These are phyloP conservation scores for Diatrype stigma DNA, from an alignment of 2,329 filamentous ascomycete species.

Conservation along the genomic window DNA sequence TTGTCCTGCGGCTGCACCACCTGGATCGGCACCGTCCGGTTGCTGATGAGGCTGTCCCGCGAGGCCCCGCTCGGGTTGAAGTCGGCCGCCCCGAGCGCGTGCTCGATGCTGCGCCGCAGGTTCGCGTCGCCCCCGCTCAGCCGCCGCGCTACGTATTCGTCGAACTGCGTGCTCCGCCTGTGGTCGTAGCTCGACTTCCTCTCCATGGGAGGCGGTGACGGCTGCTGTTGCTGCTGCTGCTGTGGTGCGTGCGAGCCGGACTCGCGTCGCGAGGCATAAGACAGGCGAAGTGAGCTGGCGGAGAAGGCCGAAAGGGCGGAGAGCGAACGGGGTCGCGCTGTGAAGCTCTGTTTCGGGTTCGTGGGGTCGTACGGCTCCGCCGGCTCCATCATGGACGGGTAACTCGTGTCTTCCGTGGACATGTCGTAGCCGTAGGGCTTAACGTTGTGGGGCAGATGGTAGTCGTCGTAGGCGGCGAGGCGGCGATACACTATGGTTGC, in stretches of 20 bases:
- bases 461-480: slow-evolving; percentile 45
- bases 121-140: slow-evolving; percentile 19
- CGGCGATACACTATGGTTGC: slow-evolving; percentile 44
- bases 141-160: slow-evolving; percentile 38
- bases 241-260: slow-evolving; percentile 10
- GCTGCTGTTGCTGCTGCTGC: slow-evolving; percentile 6
- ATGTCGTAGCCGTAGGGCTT: slow-evolving; percentile 43
- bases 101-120: slow-evolving; percentile 23
- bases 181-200: slow-evolving; percentile 35
- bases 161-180: slow-evolving; percentile 44
- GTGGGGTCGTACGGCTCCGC: slow-evolving; percentile 21
- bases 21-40: slow-evolving; percentile 15
- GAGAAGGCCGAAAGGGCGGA: slow-evolving; percentile 20
- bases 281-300: slow-evolving; percentile 16
- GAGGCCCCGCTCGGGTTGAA: slow-evolving; percentile 23
- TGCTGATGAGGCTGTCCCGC: slow-evolving; percentile 10
- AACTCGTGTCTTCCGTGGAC: slow-evolving; percentile 23
- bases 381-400: slow-evolving; percentile 13
- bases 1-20: slow-evolving; percentile 15
- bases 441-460: slow-evolving; percentile 44
- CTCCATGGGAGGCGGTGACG: slow-evolving; percentile 3
- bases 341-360: slow-evolving; percentile 2
- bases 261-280: slow-evolving; percentile 8
- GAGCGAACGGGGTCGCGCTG: slow-evolving; percentile 15
- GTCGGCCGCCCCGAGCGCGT: slow-evolving; percentile 27